Base-by-base conservation (phyloP, 1,284 basidiomycete species). In the Microbotryum violaceum region DNA sequence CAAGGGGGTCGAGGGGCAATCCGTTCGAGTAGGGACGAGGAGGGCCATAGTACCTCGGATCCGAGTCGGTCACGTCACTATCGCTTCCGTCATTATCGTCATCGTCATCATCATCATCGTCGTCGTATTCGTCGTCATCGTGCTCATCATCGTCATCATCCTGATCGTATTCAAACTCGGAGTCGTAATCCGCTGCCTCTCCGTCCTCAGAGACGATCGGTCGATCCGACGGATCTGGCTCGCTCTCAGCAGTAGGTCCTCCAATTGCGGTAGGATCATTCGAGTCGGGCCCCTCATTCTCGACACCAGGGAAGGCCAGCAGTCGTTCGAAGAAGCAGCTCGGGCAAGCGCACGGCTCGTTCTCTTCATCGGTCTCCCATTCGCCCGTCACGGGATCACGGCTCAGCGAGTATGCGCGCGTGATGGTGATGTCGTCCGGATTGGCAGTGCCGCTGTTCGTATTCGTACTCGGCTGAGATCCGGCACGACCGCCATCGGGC, bases 1-100 rank as follows among this genome's bases (percentile, higher is more conserved):
- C 58, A 33, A 67, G 56, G 8, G 67, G 67, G 21, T 68, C 65
- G 37, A 18, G 2, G 7, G 70, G 70, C 0, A 70, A 49, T 18
- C 65, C 70, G 51, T 71, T 67, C 2, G 60, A 47, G 53, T 60
- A 71, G 18, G 56, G 63, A n/a, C 49, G 42, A 20, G 46, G n/a
- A 20, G 37, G 44, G 25, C 44, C 55, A 3, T 54, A 47, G 7
- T 54, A 56, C 42, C 2, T 33, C 53, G 10, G 46, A 10, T 44
- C 27, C 37, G 21, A 48, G 45, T 59, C 61, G 47, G 49, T 45
- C 48, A 42, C 14, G 14, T 49, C 23, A 49, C 48, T 29, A 14
- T 49, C 23, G 23, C 21, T 23, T 12, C 21, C 21, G 3, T n/a
- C 48, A 16, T 49, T 8, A 12, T 49, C 12, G 14, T 49, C 18